Percentiles rank a stretch among this genome's conserved stretches.
These are phyloP conservation scores for Kwoniella europaea DNA, from an alignment of 768 basidiomycete genomes.

Conservation along the genomic window DNA sequence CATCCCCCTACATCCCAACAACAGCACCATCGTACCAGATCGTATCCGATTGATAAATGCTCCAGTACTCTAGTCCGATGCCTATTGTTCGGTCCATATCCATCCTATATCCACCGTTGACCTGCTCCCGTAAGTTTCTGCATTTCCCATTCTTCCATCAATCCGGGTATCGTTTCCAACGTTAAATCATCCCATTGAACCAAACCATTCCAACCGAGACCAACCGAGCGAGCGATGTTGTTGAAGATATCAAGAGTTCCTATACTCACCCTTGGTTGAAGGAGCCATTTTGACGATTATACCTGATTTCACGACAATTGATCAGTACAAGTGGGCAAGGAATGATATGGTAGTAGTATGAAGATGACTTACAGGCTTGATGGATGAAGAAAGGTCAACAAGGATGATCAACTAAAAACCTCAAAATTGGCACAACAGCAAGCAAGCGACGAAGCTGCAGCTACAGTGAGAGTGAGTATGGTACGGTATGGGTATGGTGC, in stretches of 20 bases:
- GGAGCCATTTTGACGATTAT: constrained; percentile 40
- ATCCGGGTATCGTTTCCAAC: background rate
- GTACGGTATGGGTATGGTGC: background rate
- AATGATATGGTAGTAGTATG: background rate
- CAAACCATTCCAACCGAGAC: constrained; percentile 2
- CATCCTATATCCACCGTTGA: too few relatives aligned
- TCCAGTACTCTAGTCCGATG: too few relatives aligned
- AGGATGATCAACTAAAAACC: constrained; percentile 17
- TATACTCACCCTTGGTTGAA: constrained; percentile 37
- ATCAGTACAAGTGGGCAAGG: background rate
- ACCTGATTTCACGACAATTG: background rate
- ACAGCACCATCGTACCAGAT: too few relatives aligned
- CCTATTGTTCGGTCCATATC: too few relatives aligned
- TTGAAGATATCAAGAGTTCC: background rate
- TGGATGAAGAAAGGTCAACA: constrained; percentile 20
- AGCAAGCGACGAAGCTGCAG: background rate
- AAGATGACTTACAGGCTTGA: constrained; percentile 33
- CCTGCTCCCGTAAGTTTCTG: too few relatives aligned
- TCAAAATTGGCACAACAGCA: constrained; percentile 15
- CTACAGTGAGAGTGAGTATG: background rate
- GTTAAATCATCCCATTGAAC: background rate
- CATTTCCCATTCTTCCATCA: background rate
- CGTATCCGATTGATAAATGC: too few relatives aligned
- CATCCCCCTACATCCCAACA: too few relatives aligned
- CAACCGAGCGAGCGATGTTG: background rate